Percentiles rank a stretch among this genome's conserved stretches.
Conservation (phyloP, 495 filamentous ascomycete species). For the Xylaria bambusicola region DNA sequence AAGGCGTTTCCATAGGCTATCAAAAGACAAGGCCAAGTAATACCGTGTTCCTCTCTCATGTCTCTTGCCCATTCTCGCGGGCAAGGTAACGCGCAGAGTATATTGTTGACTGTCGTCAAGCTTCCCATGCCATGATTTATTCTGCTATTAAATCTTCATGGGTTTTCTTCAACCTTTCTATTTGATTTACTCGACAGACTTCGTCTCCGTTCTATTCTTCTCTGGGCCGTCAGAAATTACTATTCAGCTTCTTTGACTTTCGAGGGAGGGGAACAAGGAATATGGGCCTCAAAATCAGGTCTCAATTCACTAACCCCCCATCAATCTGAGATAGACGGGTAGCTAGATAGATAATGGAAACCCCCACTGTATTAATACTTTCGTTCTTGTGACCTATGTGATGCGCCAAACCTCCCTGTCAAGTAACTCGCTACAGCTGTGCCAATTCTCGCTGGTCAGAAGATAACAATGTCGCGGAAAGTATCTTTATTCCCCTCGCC, state of each 20-base stretch:
- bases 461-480: no score
- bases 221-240: neutral
- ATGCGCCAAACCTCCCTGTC: no score
- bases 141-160: neutral
- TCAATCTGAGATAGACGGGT: neutral
- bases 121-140: neutral
- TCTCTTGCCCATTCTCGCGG: neutral
- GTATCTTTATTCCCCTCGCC: no score
- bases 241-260: neutral
- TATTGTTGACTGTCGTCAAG: neutral
- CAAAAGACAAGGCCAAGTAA: neutral
- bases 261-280: neutral
- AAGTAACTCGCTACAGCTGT: no score
- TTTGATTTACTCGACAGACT: neutral
- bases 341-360: constrained; percentile 11
- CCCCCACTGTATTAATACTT: constrained; percentile 10
- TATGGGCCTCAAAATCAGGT: neutral
- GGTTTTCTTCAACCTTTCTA: neutral
- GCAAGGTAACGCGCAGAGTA: neutral
- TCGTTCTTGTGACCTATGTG: neutral
- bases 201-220: neutral
- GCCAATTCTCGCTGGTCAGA: no score
- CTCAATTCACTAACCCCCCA: neutral
- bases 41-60: neutral
- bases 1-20: neutral